Percentiles rank a stretch among this genome's conserved stretches.
phyloP scores from a whole-genome alignment of 306 rosid genomes.

The Citrullus amarus region DNA sequence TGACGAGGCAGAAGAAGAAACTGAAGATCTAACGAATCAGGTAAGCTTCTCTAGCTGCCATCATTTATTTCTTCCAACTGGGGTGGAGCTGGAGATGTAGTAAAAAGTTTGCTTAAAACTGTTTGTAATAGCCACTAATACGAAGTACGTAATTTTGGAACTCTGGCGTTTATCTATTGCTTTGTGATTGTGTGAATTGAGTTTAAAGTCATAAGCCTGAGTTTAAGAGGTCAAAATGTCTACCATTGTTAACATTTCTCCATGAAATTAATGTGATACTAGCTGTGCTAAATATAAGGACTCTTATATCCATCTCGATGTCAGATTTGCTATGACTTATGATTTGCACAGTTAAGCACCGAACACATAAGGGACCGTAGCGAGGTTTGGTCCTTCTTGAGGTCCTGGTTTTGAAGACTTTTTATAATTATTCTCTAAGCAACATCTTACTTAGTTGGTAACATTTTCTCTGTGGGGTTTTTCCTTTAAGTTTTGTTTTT shows the following conservation, averaged over 20 bases:
- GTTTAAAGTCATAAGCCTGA: neutral
- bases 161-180: neutral
- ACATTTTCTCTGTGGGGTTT: too few species aligned
- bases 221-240: neutral
- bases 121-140: neutral
- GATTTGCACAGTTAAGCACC: neutral
- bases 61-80: neutral
- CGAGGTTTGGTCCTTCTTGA: too few species aligned
- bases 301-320: neutral
- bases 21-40: constrained; percentile 91
- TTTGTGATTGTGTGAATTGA: neutral
- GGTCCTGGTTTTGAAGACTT: too few species aligned
- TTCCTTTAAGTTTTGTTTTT: too few species aligned
- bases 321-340: neutral
- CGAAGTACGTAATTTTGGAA: neutral
- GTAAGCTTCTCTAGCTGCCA: constrained; percentile 27
- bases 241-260: neutral
- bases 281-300: neutral
- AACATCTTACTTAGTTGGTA: too few species aligned
- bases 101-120: neutral
- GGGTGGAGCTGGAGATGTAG: neutral
- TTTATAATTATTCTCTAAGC: too few species aligned
- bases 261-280: neutral
- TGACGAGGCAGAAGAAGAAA: constrained; percentile 97
- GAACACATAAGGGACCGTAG: neutral